Base-by-base conservation (phyloP, 352 stramenopile species). In the Pythium vanterpoolii region DNA sequence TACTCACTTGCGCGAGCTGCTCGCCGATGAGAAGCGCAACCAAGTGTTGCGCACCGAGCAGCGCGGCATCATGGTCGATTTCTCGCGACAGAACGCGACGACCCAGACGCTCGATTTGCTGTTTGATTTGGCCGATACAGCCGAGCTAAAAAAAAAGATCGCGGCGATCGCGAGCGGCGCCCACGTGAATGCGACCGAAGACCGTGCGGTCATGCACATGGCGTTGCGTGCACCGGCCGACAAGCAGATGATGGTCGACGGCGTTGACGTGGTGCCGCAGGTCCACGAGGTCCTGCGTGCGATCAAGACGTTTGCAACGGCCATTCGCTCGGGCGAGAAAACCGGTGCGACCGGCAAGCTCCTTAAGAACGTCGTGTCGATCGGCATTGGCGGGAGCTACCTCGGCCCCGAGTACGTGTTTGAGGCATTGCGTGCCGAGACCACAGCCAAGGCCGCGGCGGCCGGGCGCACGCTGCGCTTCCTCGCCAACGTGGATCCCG, bases 401-500 rank as follows among this genome's bases (percentile, higher is more conserved):
- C 85, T 99, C 18, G 97, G 96, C 16, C 96, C 97, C 4, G 95
- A 99, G 75, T 99, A 98, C 69, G 95, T 99, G 1, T 97, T 92
- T 60, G 95, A 99, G 71, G 96, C 96, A 28, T 73, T 98, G 49
- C 80, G 86, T 50, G 83, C 86, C 33, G 93, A 98, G 67, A 45
- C 76, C 2, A 64, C 64, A 18, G 94, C 87, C n/a, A 84, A 97
- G 61, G 89, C 89, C 43, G 82, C 79, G 4, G 81, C 91, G 0
- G 67, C 82, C 4, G 96, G 95, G 26, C 83, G 95, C 57, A 92
- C 60, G 36, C 77, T 99, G 33, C 85, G 91, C 55, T 99, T 99
- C 80, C 71, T 99, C 6, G 92, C 96, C 13, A 99, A 99, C 77
- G 94, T 99, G 9, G 97, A 99, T 86, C 97, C 97, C 13, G 93